A percentile compares a stretch with the other conserved stretches of the same genome.
phyloP scores from a whole-genome alignment of 148 eudicot species.

The Chenopodium formosanum region DNA sequence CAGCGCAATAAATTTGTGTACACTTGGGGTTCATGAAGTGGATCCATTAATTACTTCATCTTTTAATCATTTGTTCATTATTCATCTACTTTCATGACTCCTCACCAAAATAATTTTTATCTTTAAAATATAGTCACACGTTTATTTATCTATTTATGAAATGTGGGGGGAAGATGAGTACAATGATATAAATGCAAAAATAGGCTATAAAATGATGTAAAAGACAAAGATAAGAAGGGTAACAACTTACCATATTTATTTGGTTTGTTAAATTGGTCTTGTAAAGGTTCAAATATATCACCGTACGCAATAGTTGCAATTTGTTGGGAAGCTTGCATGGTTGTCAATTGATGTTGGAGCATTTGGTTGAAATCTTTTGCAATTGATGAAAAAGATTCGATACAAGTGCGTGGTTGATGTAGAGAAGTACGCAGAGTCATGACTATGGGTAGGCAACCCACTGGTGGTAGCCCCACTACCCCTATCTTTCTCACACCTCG shows the following conservation, averaged over 20 bases:
- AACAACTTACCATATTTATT: constrained; percentile 34
- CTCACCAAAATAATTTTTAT: too few relatives aligned
- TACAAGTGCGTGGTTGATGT: constrained; percentile 38
- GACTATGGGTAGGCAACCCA: constrained; percentile 59
- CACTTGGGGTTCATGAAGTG: too few relatives aligned
- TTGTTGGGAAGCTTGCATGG: constrained; percentile 26
- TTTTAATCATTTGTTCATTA: too few relatives aligned
- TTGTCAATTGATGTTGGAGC: constrained; percentile 34
- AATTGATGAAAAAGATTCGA: constrained; percentile 42
- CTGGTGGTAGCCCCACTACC: constrained; percentile 57
- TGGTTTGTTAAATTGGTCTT: constrained; percentile 31
- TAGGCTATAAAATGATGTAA: background rate
- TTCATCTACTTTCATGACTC: too few relatives aligned
- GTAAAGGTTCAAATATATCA: constrained; percentile 34
- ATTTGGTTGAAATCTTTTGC: constrained; percentile 48
- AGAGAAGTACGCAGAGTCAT: constrained; percentile 33
- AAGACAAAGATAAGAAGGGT: background rate
- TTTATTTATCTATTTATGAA: background rate
- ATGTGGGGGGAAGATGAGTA: background rate
- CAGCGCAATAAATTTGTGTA: too few relatives aligned
- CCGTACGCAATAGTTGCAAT: constrained; percentile 18
- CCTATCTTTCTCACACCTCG: constrained; percentile 51
- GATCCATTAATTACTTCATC: too few relatives aligned
- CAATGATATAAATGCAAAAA: background rate
- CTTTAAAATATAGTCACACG: too few relatives aligned